Base-by-base conservation (phyloP, 306 rosid species). In the Prunus mume region DNA sequence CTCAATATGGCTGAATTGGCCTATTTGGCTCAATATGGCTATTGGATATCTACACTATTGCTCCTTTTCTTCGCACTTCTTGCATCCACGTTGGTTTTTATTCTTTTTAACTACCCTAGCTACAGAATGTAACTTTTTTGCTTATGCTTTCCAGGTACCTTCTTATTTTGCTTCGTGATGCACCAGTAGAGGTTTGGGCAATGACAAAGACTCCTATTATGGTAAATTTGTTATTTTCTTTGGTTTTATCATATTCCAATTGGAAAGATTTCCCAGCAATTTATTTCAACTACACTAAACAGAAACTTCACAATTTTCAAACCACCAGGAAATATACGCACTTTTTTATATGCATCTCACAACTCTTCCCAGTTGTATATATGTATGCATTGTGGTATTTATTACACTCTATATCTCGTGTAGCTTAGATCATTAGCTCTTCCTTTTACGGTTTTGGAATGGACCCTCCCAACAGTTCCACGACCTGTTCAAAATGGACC, bases 361-460 rank as follows among this genome's bases (percentile, higher is more conserved):
- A 57, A 25, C 65, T 56, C 15, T 62, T 41, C 38, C 13, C 50
- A 20, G 32, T 19, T 10, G 72, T 6, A 38, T 38, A 38, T 38
- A 38, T 38, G 43, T 38, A 7, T 38, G 47, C 10, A 2, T 52
- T 17, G 38, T 81, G 79, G 74, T 90, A 72, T 85, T 86, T 74
- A 89, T 83, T 71, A 77, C 83, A 79, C 82, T 87, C 76, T 80
- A 72, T 87, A 63, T 92, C 96, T 82, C 88, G 66, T 96, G 93
- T 96, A 96, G 99, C 99, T 96, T 92, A 96, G 99, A 90, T 96
- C 99, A 73, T 84, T 96, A 88, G 98, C 99, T 69, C 99, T 96
- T 89, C 99, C 98, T 72, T 96, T 96, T 91, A 96, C 98, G 74
- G 99, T 96, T 70, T 74, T 96, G 93, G 99, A 96, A 79, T 96